phyloP scores from a whole-genome alignment of 306 rosid species.

The Rosa persica region DNA sequence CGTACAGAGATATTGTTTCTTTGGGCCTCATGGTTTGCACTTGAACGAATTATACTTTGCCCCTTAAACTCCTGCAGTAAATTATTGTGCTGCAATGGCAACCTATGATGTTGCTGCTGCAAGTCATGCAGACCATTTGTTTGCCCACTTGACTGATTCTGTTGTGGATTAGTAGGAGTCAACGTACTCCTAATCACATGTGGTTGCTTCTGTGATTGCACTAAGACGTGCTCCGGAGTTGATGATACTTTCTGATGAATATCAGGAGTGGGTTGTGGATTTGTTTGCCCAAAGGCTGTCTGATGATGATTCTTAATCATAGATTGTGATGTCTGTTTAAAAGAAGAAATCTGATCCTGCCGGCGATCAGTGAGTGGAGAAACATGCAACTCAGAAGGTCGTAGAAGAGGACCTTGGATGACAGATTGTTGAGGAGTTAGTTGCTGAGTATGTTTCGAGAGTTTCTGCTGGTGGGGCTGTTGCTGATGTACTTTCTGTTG shows the following conservation, averaged over 20 bases:
- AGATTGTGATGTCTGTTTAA: background rate
- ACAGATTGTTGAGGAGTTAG: conserved; percentile 7
- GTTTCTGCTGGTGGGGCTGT: background rate
- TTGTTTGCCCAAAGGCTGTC: background rate
- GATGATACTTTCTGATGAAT: conserved; percentile 11
- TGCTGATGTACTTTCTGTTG: background rate
- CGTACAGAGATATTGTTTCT: background rate
- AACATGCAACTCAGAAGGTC: background rate
- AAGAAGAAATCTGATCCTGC: conserved; percentile 1
- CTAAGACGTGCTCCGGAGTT: background rate
- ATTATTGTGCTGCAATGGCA: background rate
- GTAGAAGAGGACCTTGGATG: background rate
- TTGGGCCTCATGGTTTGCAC: background rate
- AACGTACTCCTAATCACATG: background rate
- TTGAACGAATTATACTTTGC: background rate
- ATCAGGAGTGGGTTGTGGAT: conserved; percentile 1
- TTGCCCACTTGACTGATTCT: background rate
- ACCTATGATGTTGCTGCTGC: conserved; percentile 8
- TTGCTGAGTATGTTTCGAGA: conserved; percentile 1
- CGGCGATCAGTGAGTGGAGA: background rate
- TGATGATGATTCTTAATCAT: background rate
- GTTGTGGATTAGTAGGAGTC: conserved; percentile 5
- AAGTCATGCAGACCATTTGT: background rate
- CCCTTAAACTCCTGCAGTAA: background rate
- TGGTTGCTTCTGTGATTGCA: conserved; percentile 10